Evolutionary conservation across 1,139 yeast species (phyloP).

Genomic region (Kodamaea ohmeri): DNA sequence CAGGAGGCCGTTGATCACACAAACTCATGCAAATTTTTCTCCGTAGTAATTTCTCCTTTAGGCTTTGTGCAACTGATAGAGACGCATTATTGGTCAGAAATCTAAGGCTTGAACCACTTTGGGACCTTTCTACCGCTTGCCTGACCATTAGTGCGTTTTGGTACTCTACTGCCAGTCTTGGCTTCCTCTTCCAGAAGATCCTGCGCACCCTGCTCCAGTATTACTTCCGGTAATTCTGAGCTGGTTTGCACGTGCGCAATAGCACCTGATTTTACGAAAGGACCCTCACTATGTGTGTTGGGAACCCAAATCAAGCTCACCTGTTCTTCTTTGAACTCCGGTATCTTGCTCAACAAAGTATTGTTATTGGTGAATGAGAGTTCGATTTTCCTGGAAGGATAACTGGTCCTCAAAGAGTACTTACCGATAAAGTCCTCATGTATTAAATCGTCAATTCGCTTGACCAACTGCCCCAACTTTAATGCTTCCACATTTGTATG

Average conservation of each 20-base stretch:
- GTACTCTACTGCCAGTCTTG: not conserved
- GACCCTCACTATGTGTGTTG: conserved; percentile 19
- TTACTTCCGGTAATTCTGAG: conserved; percentile 41
- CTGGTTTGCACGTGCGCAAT: conserved; percentile 21
- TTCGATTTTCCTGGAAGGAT: conserved; percentile 42
- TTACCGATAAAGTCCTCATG: conserved; percentile 35
- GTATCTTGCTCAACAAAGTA: conserved; percentile 31
- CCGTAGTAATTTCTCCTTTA: not conserved
- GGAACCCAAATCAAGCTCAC: conserved; percentile 39
- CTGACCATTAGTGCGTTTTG: conserved; percentile 7
- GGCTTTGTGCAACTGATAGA: conserved; percentile 3
- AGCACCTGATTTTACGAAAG: conserved; percentile 23
- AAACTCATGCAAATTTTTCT: not conserved
- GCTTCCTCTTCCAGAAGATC: conserved; percentile 21
- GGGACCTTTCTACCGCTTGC: conserved; percentile 20
- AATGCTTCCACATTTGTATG: conserved; percentile 33
- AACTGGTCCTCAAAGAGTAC: conserved; percentile 35
- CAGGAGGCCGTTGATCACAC: conserved; percentile 5
- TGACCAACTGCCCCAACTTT: conserved; percentile 44
- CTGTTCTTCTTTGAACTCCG: conserved; percentile 33
- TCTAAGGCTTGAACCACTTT: conserved; percentile 20
- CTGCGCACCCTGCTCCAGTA: conserved; percentile 34
- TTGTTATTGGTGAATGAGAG: conserved; percentile 32
- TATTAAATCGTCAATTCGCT: conserved; percentile 34
- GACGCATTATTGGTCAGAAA: not conserved